phyloP scores from a whole-genome alignment of 2,329 filamentous ascomycete genomes.

The Colletotrichum sp. region DNA sequence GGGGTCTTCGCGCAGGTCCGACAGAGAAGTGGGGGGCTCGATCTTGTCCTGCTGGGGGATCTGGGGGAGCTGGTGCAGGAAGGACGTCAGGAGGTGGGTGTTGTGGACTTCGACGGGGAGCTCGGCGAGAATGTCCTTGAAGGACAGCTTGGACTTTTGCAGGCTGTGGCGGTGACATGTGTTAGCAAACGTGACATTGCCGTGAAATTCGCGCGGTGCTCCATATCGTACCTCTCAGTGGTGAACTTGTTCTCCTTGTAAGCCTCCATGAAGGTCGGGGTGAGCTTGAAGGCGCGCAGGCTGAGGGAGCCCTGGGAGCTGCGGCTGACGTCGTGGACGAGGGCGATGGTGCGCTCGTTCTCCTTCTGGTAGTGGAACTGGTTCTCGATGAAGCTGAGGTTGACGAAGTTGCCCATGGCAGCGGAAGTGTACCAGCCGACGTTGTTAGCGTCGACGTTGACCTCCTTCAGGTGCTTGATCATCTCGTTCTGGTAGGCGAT shows the following conservation, averaged over 20 bases:
- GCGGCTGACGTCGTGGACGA: constrained; percentile 95
- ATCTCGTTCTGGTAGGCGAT: constrained; percentile 91
- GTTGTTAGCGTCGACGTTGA: constrained; percentile 98
- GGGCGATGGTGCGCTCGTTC: constrained; percentile 84
- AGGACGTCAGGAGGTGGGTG: constrained; percentile 94
- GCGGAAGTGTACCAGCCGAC: constrained; percentile 99
- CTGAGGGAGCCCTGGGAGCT: constrained; percentile 91
- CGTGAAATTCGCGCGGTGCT: neutral
- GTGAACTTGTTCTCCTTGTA: constrained; percentile 99
- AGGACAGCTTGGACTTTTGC: constrained; percentile 91
- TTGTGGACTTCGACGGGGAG: constrained; percentile 91
- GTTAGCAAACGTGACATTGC: constrained; percentile 10
- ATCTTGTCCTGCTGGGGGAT: constrained; percentile 70
- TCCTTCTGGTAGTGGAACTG: constrained; percentile 97
- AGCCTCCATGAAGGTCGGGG: constrained; percentile 83
- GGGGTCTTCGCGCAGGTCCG: constrained; percentile 74
- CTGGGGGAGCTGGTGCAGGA: constrained; percentile 88
- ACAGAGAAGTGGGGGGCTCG: constrained; percentile 78
- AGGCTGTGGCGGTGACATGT: constrained; percentile 62
- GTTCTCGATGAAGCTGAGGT: constrained; percentile 95
- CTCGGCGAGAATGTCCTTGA: constrained; percentile 93
- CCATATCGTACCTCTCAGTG: constrained; percentile 75
- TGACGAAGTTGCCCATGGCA: constrained; percentile 98
- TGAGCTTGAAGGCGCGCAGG: constrained; percentile 89
- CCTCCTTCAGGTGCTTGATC: constrained; percentile 95